Evolutionary conservation across 345 rosid genomes (phyloP), one percentile per base, ranked within the genome.

Genomic region (Hirschfeldia incana): DNA sequence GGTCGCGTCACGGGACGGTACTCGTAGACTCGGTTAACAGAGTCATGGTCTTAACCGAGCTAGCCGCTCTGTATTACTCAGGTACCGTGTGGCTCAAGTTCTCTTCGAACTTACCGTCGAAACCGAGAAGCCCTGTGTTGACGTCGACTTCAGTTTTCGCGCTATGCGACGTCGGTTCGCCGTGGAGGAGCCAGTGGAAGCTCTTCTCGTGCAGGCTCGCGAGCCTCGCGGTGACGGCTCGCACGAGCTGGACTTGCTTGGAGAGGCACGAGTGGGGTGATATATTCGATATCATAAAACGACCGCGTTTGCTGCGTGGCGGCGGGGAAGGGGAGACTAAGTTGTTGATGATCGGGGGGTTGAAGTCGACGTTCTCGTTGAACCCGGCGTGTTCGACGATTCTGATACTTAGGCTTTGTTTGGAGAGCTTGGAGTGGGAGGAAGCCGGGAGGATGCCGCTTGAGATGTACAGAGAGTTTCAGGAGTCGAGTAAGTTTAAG

Each of bases 141-240:
- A 78, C 85, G 66, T 86, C 85, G 21, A 84, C 88, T 76, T 87
- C 94, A 0, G 89, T 88, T 37, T 92, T 85, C 76, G 88, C 94
- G 3, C 61, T 94, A 2, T 94, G 97, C 55, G 97, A 94, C 62
- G 89, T 94, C 8, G 97, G 98, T 55, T 90, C 98, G 3, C 94
- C 94, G 0, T 94, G 97, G 97, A 84, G 97, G 62, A 85, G 89
- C 33, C 92, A 92, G 62, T 90, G 98, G 98, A 89, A 92, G 80
- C 87, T 92, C 7, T 92, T 90, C 80, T 84, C 85, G 0, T 90
- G 97, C 65, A 79, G 82, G 26, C 73, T 88, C 10, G 70, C 78
- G 0, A 84, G 72, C 4, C 73, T 82, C 13, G 70, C 67, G 27
- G 72, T 82, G 29, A 59, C 84, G 28, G 57, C 84, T 69, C 90